Conservation (phyloP, 495 filamentous ascomycete species). For the Chaetomidium leptoderma region DNA sequence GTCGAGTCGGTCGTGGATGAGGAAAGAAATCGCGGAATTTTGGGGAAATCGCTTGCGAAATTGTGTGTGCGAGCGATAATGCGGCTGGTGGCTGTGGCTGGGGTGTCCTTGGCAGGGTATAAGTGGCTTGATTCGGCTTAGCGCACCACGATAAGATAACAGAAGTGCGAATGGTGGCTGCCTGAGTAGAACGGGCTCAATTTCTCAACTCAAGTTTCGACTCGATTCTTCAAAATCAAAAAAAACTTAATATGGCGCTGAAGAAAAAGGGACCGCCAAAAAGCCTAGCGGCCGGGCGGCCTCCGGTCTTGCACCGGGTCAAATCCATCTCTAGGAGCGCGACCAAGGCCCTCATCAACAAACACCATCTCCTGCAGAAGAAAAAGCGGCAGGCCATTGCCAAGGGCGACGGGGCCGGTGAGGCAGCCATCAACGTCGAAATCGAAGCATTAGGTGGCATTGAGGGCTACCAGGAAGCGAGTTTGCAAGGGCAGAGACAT, state of each 20-base stretch:
- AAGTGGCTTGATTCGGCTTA: not conserved
- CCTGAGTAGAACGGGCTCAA: not conserved
- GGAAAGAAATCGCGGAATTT: constrained; percentile 20
- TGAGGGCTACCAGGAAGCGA: constrained; percentile 80
- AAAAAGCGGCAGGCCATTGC: constrained; percentile 60
- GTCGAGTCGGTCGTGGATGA: constrained; percentile 30
- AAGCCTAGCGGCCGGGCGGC: constrained; percentile 64
- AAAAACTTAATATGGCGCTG: constrained; percentile 14
- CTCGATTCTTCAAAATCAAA: not conserved
- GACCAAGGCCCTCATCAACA: constrained; percentile 75
- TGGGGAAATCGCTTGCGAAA: constrained; percentile 12
- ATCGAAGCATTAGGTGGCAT: constrained; percentile 66
- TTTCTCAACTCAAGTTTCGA: not conserved
- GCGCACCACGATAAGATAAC: not conserved
- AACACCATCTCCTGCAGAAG: constrained; percentile 82
- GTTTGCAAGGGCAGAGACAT: constrained; percentile 76
- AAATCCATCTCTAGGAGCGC: constrained; percentile 71
- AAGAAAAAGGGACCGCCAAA: constrained; percentile 40
- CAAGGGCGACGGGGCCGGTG: constrained; percentile 55
- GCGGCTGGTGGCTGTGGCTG: constrained; percentile 16
- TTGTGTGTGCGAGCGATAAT: constrained; percentile 25
- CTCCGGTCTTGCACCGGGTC: constrained; percentile 49
- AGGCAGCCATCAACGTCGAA: constrained; percentile 52
- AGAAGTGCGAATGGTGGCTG: not conserved
- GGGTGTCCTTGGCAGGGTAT: not conserved